phyloP scores from a whole-genome alignment of 306 rosid genomes.

The Oemleria cerasiformis region DNA sequence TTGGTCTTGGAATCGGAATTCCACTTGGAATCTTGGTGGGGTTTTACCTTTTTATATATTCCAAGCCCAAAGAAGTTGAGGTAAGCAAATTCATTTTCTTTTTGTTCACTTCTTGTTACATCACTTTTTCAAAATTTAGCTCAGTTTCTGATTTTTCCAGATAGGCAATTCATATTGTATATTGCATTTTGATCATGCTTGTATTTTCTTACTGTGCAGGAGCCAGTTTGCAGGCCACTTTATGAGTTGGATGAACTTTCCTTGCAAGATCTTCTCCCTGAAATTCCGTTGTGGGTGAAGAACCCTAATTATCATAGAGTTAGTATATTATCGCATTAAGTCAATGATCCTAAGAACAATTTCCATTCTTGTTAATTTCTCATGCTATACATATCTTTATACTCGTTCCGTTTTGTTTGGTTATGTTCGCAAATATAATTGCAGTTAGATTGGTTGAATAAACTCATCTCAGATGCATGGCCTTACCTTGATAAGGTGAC shows the following conservation, averaged over 20 bases:
- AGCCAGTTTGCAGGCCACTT: slow-evolving; percentile 49
- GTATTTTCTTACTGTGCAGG: slow-evolving; percentile 39
- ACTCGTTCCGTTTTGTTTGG: slow-evolving; percentile 8
- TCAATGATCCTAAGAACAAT: background rate
- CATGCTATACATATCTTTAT: background rate
- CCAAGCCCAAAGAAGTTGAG: slow-evolving; percentile 59
- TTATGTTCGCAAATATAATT: slow-evolving; percentile 20
- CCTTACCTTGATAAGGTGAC: slow-evolving; percentile 70
- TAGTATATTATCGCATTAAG: slow-evolving; percentile 37
- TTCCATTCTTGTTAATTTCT: background rate
- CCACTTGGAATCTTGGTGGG: slow-evolving; percentile 82
- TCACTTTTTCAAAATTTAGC: background rate
- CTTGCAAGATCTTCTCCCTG: slow-evolving; percentile 59
- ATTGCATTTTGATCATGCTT: background rate
- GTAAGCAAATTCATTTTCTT: slow-evolving; percentile 40
- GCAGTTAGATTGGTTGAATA: slow-evolving; percentile 82
- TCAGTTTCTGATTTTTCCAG: background rate
- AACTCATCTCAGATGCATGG: slow-evolving; percentile 57
- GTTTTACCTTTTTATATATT: slow-evolving; percentile 66
- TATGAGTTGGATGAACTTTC: slow-evolving; percentile 55
- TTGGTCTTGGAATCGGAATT: slow-evolving; percentile 79
- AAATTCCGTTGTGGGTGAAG: slow-evolving; percentile 84
- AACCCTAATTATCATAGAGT: slow-evolving; percentile 79
- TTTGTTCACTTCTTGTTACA: slow-evolving; percentile 9
- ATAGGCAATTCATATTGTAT: background rate